Conservation (phyloP, 169 alveolate species). For the Ichthyophthirius multifiliis region DNA sequence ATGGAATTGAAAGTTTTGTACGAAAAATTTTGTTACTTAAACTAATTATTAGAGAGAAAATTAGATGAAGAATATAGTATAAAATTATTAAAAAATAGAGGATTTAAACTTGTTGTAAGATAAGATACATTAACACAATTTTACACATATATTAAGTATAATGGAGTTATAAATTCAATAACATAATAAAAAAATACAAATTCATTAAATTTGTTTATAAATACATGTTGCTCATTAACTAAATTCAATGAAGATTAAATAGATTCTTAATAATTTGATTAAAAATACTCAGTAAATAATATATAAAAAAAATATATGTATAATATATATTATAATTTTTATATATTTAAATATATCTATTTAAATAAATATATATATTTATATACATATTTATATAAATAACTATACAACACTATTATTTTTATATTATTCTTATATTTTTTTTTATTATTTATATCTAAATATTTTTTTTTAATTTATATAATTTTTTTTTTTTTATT, state of each 20-base stretch:
- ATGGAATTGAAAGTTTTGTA: constrained; percentile 33
- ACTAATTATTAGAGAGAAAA: constrained; percentile 24
- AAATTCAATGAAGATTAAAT: constrained; percentile 29
- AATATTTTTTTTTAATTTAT: no score
- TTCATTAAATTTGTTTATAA: constrained; percentile 17
- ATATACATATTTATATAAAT: no score
- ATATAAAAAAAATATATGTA: no score
- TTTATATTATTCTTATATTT: no score
- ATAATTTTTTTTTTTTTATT: not conserved
- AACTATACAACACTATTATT: no score
- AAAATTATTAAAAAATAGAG: constrained; percentile 11
- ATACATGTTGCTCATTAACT: constrained; percentile 16
- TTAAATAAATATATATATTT: not conserved
- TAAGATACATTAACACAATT: constrained; percentile 33
- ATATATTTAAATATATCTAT: not conserved
- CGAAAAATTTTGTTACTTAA: constrained; percentile 33
- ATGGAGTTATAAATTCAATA: constrained; percentile 18
- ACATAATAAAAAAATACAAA: not conserved
- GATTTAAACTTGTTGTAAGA: constrained; percentile 20
- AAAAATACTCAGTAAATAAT: not conserved
- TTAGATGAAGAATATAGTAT: constrained; percentile 30
- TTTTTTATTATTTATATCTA: no score
- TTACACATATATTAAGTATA: constrained; percentile 5
- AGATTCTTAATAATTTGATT: constrained; percentile 13
- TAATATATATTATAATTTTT: not conserved